Evolutionary conservation across 176 grass and related monocot genomes (phyloP).

Genomic region (Musa troglodytarum): DNA sequence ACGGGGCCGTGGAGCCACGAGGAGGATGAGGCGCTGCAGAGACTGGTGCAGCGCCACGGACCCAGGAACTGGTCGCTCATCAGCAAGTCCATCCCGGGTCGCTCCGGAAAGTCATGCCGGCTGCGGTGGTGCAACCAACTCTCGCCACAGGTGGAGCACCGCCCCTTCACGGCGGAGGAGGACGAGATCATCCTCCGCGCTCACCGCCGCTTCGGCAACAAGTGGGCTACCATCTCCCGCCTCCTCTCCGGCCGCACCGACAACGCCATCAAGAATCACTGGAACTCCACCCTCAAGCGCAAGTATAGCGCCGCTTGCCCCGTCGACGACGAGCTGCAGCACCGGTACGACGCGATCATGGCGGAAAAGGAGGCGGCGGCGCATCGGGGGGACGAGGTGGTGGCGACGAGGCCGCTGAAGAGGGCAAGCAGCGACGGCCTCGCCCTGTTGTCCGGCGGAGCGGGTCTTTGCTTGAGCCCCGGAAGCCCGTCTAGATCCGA

Average conservation of each 20-base stretch:
- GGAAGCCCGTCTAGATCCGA: neutral
- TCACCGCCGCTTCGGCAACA: neutral
- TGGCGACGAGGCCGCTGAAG: neutral
- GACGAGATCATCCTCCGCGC: constrained; percentile 1
- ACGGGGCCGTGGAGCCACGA: neutral
- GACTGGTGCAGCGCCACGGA: neutral
- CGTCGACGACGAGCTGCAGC: neutral
- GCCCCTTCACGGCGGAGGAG: neutral
- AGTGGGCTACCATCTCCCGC: neutral
- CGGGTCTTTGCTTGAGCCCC: neutral
- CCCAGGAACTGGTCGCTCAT: neutral
- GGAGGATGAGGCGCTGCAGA: neutral
- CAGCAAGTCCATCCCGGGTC: neutral
- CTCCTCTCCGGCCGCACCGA: neutral
- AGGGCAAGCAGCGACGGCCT: neutral
- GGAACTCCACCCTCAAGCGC: constrained; percentile 3
- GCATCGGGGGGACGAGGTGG: neutral
- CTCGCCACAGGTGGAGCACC: neutral
- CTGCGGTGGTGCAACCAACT: constrained; percentile 1
- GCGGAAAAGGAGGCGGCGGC: neutral
- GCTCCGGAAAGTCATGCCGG: neutral
- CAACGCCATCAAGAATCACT: neutral
- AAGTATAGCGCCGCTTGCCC: neutral
- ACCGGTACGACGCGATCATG: neutral
- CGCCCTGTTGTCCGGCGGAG: neutral